Evolutionary conservation across 768 basidiomycete species (phyloP).

Genomic region (Naganishia onofrii): DNA sequence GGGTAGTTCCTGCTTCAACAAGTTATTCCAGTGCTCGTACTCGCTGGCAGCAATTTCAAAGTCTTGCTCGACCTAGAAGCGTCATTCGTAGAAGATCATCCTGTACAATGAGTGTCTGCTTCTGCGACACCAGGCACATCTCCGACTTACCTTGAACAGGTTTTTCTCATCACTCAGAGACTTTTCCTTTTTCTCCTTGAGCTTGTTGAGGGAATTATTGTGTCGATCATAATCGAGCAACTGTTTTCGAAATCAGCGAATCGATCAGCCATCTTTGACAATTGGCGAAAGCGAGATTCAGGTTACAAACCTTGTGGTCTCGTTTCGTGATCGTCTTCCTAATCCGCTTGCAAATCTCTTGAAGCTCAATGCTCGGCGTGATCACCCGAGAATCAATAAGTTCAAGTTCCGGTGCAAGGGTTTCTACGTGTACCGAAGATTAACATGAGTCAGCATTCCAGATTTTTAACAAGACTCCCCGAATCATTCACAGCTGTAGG

Average conservation of each 20-base stretch:
- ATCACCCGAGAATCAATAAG: slow-evolving; percentile 83
- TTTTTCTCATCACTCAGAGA: slow-evolving; percentile 93
- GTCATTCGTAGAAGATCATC: background rate
- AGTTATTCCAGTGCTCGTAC: slow-evolving; percentile 86
- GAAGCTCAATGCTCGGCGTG: slow-evolving; percentile 83
- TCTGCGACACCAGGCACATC: background rate
- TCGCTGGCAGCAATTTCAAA: slow-evolving; percentile 88
- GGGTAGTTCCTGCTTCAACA: slow-evolving; percentile 86
- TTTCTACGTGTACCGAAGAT: slow-evolving; percentile 47
- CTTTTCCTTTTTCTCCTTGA: slow-evolving; percentile 98
- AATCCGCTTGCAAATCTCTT: slow-evolving; percentile 78
- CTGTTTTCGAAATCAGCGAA: slow-evolving; percentile 51
- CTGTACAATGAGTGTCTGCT: background rate
- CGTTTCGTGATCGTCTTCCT: slow-evolving; percentile 93
- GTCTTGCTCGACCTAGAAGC: slow-evolving; percentile 83
- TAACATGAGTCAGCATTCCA: background rate
- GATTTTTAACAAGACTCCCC: background rate
- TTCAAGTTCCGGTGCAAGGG: slow-evolving; percentile 85
- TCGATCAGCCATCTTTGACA: background rate
- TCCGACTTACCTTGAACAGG: slow-evolving; percentile 73
- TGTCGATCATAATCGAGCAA: slow-evolving; percentile 90
- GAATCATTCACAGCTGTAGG: too few species aligned
- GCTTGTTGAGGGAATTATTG: slow-evolving; percentile 91
- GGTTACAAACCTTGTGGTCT: slow-evolving; percentile 78
- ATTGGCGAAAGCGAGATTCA: background rate